Evolutionary conservation across 371 early-diverging fungal genomes (phyloP).

Genomic region (Massospora cicadina): DNA sequence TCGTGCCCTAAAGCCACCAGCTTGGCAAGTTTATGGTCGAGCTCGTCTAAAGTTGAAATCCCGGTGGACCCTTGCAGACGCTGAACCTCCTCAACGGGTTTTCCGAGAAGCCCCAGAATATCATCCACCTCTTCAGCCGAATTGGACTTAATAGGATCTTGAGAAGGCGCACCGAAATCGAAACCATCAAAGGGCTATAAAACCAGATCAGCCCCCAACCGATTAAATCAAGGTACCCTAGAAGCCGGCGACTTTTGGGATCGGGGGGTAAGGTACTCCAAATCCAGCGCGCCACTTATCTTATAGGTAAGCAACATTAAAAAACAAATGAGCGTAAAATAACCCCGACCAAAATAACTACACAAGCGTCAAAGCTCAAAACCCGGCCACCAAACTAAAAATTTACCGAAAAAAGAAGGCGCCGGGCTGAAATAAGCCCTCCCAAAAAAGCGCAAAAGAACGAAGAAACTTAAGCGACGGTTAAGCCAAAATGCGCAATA

Average conservation of each 20-base stretch:
- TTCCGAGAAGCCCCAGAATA: not conserved
- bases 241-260: not conserved
- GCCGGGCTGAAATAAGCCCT: not conserved
- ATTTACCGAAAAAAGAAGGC: not conserved
- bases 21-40: slow-evolving; percentile 23
- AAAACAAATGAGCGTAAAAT: not conserved
- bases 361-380: too few relatives aligned
- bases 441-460: not conserved
- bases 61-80: not conserved
- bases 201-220: not conserved
- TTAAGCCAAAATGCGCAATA: not conserved
- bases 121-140: not conserved
- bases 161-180: not conserved
- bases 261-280: not conserved
- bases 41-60: slow-evolving; percentile 5
- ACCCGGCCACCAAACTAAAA: too few relatives aligned
- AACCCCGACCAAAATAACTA: not conserved
- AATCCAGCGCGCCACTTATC: not conserved
- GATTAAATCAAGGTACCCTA: not conserved
- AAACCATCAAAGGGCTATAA: not conserved
- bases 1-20: slow-evolving; percentile 59
- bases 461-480: not conserved
- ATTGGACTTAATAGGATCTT: not conserved
- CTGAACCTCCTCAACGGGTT: not conserved
- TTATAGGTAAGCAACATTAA: not conserved